These are phyloP conservation scores for Epichloe aotearoae DNA, from an alignment of 2,329 filamentous ascomycete genomes.

Conservation along the genomic window DNA sequence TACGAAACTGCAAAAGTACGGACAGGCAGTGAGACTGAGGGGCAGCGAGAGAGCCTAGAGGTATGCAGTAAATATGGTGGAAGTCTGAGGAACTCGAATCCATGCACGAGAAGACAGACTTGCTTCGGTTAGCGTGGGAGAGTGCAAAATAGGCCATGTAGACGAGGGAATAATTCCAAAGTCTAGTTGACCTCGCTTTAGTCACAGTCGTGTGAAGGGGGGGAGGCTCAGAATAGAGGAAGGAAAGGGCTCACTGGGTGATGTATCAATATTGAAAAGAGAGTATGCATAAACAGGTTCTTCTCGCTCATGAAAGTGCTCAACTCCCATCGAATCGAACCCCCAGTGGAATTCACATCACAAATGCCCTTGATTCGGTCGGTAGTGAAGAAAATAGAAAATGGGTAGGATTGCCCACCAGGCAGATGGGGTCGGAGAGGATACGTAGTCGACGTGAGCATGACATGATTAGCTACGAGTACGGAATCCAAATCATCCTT, in stretches of 20 bases:
- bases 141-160: background rate
- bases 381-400: too few relatives aligned
- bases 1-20: slow-evolving; percentile 98
- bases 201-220: background rate
- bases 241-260: slow-evolving; percentile 1
- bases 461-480: too few relatives aligned
- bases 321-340: too few relatives aligned
- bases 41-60: slow-evolving; percentile 79
- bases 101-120: background rate
- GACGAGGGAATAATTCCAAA: background rate
- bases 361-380: too few relatives aligned
- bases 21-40: slow-evolving; percentile 84
- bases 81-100: background rate
- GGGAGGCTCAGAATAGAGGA: background rate
- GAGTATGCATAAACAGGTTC: background rate
- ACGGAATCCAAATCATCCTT: too few relatives aligned
- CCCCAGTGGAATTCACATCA: too few relatives aligned
- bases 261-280: slow-evolving; percentile 5
- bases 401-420: too few relatives aligned
- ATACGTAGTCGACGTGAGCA: too few relatives aligned
- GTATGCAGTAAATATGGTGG: background rate
- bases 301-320: too few relatives aligned
- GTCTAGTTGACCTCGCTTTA: background rate
- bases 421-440: too few relatives aligned
- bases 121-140: too few relatives aligned